Evolutionary conservation across 1,284 basidiomycete genomes (phyloP).

Genomic region (Ceratobasidium sp.): DNA sequence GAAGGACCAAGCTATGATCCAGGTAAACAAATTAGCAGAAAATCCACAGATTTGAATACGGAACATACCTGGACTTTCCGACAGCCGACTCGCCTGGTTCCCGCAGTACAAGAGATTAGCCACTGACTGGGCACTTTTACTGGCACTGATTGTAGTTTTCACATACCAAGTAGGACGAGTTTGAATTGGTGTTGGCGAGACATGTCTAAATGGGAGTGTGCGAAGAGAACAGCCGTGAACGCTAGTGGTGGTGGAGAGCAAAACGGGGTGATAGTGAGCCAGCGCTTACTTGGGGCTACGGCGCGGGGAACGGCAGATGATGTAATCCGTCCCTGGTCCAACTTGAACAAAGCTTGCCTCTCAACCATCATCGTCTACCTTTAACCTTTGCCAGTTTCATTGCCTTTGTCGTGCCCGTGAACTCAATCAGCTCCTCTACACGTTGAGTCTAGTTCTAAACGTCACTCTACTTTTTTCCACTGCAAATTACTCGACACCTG

Average conservation of each 20-base stretch:
- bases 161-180: slow-evolving; percentile 89
- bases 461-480: slow-evolving; percentile 3
- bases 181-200: slow-evolving; percentile 89
- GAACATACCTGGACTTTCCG: slow-evolving; percentile 87
- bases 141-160: slow-evolving; percentile 47
- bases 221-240: slow-evolving; percentile 27
- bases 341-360: slow-evolving; percentile 15
- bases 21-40: not conserved
- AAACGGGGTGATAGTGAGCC: slow-evolving; percentile 19
- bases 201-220: slow-evolving; percentile 53
- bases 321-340: slow-evolving; percentile 21
- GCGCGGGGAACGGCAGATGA: slow-evolving; percentile 7
- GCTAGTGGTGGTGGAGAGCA: slow-evolving; percentile 54
- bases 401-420: slow-evolving; percentile 20
- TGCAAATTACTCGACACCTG: slow-evolving; percentile 11
- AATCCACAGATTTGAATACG: not conserved
- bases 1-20: slow-evolving; percentile 79
- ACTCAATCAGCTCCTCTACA: not conserved
- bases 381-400: slow-evolving; percentile 10
- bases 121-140: not conserved
- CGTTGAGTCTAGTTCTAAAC: too few species aligned
- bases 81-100: slow-evolving; percentile 91
- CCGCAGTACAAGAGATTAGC: slow-evolving; percentile 34
- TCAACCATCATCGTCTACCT: slow-evolving; percentile 9
- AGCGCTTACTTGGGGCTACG: slow-evolving; percentile 11